Evolutionary conservation across 2,329 filamentous ascomycete species (phyloP).

Genomic region (Drechslerella coelobrocha): DNA sequence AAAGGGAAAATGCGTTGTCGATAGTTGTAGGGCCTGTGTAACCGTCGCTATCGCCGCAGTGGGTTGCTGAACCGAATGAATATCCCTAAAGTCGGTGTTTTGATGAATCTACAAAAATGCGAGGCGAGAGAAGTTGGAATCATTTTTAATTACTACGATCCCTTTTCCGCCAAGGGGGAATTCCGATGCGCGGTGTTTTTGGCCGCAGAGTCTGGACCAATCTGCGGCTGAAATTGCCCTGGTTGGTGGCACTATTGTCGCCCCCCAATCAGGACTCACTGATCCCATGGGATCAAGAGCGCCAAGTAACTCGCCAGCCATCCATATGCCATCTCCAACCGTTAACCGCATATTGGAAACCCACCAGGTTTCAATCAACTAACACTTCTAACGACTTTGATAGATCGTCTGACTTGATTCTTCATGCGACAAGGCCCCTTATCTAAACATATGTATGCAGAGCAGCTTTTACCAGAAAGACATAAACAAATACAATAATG

Average conservation of each 20-base stretch:
- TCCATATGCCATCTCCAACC: constrained; percentile 33
- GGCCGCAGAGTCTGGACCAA: constrained; percentile 1
- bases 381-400: constrained; percentile 12
- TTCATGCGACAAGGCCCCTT: not conserved
- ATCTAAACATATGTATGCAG: not conserved
- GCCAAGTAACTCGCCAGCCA: too few relatives aligned
- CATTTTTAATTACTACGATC: too few relatives aligned
- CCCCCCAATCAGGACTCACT: not conserved
- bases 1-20: constrained; percentile 18
- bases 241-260: constrained; percentile 19
- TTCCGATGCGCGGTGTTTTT: constrained; percentile 35
- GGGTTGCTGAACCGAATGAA: not conserved
- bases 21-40: constrained; percentile 9
- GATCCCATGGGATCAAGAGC: constrained; percentile 41
- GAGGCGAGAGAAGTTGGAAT: too few relatives aligned
- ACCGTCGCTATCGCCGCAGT: constrained; percentile 11
- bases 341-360: not conserved
- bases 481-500: too few relatives aligned
- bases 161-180: too few relatives aligned
- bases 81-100: not conserved
- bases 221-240: constrained; percentile 48
- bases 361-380: not conserved
- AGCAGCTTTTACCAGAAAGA: too few relatives aligned
- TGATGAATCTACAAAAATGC: not conserved
- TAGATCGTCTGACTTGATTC: not conserved